Evolutionary conservation across 148 eudicot genomes (phyloP).

Genomic region (Rhododendron ferrugineum): DNA sequence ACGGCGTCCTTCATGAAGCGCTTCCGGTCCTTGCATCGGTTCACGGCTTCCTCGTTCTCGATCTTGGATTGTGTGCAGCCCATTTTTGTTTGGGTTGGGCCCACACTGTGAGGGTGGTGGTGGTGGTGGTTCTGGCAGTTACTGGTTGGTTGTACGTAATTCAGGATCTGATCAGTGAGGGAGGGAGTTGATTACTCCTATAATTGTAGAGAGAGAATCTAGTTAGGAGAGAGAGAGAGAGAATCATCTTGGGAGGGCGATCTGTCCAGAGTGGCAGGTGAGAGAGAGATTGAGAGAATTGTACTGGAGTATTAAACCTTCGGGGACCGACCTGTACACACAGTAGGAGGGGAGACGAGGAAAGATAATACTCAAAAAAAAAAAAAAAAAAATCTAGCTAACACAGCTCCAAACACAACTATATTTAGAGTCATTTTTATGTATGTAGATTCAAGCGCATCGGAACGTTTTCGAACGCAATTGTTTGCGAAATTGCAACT

Average conservation of each 20-base stretch:
- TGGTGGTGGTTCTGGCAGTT: not conserved
- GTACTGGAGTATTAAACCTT: not conserved
- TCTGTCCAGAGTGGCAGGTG: not conserved
- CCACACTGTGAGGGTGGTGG: not conserved
- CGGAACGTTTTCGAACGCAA: too few relatives aligned
- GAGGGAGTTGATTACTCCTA: not conserved
- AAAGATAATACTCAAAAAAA: too few relatives aligned
- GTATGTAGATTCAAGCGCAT: too few relatives aligned
- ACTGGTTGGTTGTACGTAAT: not conserved
- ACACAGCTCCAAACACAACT: fast-evolving
- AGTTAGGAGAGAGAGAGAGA: not conserved
- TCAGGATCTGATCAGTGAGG: not conserved
- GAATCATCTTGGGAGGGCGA: not conserved
- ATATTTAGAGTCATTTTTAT: too few relatives aligned
- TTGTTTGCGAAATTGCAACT: too few relatives aligned
- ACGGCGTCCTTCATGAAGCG: conserved; percentile 57
- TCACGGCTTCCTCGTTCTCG: conserved; percentile 83
- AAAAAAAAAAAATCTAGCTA: too few relatives aligned
- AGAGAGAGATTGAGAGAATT: not conserved
- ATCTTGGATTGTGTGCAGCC: conserved; percentile 89
- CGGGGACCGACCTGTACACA: not conserved
- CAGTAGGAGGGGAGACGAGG: not conserved
- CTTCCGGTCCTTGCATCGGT: conserved; percentile 73
- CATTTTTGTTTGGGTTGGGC: conserved; percentile 29
- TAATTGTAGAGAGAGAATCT: not conserved